Base-by-base conservation (phyloP, 495 filamentous ascomycete species). In the Xylaria castorea region DNA sequence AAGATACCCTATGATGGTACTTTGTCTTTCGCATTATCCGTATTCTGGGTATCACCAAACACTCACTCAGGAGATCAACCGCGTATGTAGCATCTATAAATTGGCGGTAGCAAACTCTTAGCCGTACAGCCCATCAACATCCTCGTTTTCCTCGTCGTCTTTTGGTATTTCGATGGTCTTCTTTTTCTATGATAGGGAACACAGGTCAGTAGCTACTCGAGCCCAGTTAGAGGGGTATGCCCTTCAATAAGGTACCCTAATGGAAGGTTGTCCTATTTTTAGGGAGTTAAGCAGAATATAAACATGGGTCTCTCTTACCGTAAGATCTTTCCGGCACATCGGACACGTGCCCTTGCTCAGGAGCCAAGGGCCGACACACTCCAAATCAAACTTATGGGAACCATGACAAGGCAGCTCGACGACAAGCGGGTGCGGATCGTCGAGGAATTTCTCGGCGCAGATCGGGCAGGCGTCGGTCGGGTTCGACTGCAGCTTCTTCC, bases 321-420 rank as follows among this genome's bases (percentile, higher is more conserved):
- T 85, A 74, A 98, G 82, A 75, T 94, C 90, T 78, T 89, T 88
- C 58, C 95, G 86, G 79, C 97, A 95, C 74, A 97, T 82, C 30
- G 95, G 95, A 84, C 95, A 99, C 3, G 91, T 97, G 14, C 92
- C 91, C 80, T 97, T 92, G 72, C 96, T 86, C 77, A 91, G 87
- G 78, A 99, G 79, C 96, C 96, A 99, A 2, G 96, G 95, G 60
- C 87, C 86, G n/a, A 99, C 92, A 79, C 96, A 99, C 80, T 98
- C 95, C 18, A 98, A 81, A 80, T 99, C 96, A 82, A 97, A 98
- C 34, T 90, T 78, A n/a, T 99, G 96, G 27, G 86, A 89, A 14
- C 86, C 86, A 75, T 95, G 90, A 77, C 96, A 99, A 30, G 94
- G 93, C 68, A 99, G 85, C 74, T 90, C 88, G 40, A 98, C 95